Conservation (phyloP, 805 yeast genomes). For the Pichia californica region DNA sequence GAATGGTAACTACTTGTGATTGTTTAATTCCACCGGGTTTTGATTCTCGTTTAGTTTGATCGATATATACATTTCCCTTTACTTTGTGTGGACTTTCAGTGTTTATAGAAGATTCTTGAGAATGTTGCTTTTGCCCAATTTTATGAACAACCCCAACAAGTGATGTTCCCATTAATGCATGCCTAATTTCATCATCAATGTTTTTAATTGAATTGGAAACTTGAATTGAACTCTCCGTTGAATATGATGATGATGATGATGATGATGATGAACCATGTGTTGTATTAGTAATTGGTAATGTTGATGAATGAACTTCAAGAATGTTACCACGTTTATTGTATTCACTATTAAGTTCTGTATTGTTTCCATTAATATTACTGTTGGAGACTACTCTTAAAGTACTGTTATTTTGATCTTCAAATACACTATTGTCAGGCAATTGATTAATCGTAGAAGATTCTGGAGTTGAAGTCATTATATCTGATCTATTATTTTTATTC, state of each 20-base stretch:
- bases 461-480: neutral
- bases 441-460: neutral
- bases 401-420: neutral
- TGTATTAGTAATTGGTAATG: neutral
- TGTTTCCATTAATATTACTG: neutral
- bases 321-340: neutral
- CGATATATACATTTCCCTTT: conserved; percentile 1
- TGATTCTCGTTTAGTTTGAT: neutral
- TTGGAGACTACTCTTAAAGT: neutral
- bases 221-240: neutral
- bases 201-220: conserved; percentile 4
- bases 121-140: conserved; percentile 6
- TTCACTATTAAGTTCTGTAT: neutral
- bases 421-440: neutral
- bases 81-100: neutral
- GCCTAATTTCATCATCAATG: conserved; percentile 9
- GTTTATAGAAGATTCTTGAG: neutral
- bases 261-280: neutral
- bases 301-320: neutral
- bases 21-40: neutral
- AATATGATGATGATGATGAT: neutral
- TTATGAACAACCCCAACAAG: conserved; percentile 3
- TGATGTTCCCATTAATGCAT: neutral
- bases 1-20: neutral
- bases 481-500: neutral